A percentile compares a stretch with the other conserved stretches of the same genome.
Evolutionary conservation across 2,329 filamentous ascomycete genomes (phyloP).

Genomic region (Harringtonia lauricola): DNA sequence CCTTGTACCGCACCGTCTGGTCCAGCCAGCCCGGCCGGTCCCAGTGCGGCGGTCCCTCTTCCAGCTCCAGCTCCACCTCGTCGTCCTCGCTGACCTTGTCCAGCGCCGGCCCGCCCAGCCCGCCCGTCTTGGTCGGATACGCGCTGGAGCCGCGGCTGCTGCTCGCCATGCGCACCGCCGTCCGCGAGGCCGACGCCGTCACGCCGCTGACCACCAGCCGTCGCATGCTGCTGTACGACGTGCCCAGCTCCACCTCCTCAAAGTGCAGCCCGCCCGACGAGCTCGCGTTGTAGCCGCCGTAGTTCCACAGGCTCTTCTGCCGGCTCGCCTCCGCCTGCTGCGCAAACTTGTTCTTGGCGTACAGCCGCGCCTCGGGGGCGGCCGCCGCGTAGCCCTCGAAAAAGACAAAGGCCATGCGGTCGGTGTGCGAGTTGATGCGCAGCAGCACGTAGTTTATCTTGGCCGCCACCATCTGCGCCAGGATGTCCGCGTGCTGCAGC

Average conservation of each 20-base stretch:
- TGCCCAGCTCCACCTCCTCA: constrained; percentile 17
- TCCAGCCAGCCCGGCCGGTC: constrained; percentile 17
- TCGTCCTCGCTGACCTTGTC: constrained; percentile 4
- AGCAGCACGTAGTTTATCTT: constrained; percentile 23
- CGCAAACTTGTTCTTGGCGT: constrained; percentile 14
- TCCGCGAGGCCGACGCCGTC: constrained; percentile 19
- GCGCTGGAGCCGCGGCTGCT: background rate
- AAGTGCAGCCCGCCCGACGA: constrained; percentile 12
- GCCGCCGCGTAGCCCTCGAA: constrained; percentile 13
- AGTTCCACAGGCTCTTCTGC: background rate
- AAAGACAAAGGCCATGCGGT: constrained; percentile 19
- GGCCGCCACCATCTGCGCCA: constrained; percentile 14
- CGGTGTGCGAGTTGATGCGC: constrained; percentile 17
- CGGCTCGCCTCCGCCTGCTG: background rate
- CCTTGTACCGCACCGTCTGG: constrained; percentile 16
- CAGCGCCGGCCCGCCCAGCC: background rate
- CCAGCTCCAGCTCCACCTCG: constrained; percentile 11
- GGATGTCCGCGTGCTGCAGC: constrained; percentile 14
- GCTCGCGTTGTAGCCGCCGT: background rate
- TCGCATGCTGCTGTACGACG: constrained; percentile 14
- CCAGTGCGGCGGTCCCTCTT: constrained; percentile 16
- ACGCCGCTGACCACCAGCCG: constrained; percentile 19
- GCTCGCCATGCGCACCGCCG: constrained; percentile 14
- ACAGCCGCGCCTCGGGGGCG: constrained; percentile 14
- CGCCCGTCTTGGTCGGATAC: background rate